Percentiles rank a stretch among this genome's conserved stretches.
phyloP scores from a whole-genome alignment of 805 yeast species.

The Debaryomyces tyrocola region DNA sequence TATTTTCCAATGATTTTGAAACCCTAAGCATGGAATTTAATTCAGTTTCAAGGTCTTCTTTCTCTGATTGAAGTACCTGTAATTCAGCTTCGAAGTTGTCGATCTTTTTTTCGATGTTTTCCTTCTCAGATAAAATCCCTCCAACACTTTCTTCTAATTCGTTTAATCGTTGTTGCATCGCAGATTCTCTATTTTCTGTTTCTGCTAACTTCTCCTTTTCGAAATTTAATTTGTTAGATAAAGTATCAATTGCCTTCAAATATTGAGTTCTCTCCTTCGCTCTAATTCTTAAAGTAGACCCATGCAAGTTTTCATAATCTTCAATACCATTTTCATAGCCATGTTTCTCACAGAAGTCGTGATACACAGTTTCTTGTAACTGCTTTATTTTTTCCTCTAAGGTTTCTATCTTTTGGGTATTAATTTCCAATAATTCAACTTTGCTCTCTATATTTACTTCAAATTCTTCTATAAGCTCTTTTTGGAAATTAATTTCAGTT shows the following conservation, averaged over 20 bases:
- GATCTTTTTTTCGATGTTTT: slow-evolving; percentile 18
- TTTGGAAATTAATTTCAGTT: slow-evolving; percentile 54
- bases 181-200: slow-evolving; percentile 45
- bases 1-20: slow-evolving; percentile 30
- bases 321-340: slow-evolving; percentile 54
- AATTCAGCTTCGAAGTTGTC: slow-evolving; percentile 29
- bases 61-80: slow-evolving; percentile 23
- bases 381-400: slow-evolving; percentile 15
- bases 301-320: slow-evolving; percentile 72
- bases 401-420: slow-evolving; percentile 21
- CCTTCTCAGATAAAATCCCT: slow-evolving; percentile 32
- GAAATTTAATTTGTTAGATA: slow-evolving; percentile 62
- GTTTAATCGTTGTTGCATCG: slow-evolving; percentile 40
- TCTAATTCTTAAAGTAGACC: slow-evolving; percentile 53
- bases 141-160: slow-evolving; percentile 34
- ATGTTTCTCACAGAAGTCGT: slow-evolving; percentile 53
- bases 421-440: slow-evolving; percentile 9
- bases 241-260: slow-evolving; percentile 57
- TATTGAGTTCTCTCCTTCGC: slow-evolving; percentile 62
- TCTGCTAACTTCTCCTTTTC: slow-evolving; percentile 61
- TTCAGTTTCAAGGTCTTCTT: slow-evolving; percentile 6
- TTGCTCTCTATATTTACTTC: slow-evolving; percentile 17
- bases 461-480: slow-evolving; percentile 19
- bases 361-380: slow-evolving; percentile 48
- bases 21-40: slow-evolving; percentile 21